Percentiles rank a stretch among this genome's conserved stretches.
Evolutionary conservation across 2,329 filamentous ascomycete genomes (phyloP).

Genomic region (Apiospora rasikravindrae): DNA sequence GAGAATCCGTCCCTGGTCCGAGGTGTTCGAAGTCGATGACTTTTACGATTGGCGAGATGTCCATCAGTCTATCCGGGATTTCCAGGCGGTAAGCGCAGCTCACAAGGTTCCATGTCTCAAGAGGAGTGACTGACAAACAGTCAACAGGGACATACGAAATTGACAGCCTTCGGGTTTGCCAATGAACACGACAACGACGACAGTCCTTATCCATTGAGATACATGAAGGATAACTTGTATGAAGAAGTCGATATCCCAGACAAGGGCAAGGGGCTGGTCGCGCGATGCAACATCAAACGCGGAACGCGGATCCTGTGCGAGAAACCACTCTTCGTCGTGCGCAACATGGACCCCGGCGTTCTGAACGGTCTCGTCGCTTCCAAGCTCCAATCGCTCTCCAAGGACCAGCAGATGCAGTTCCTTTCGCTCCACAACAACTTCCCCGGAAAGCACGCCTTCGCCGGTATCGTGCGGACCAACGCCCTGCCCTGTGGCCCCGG

Average conservation of each 20-base stretch:
- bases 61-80: background rate
- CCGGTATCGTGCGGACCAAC: conserved; percentile 38
- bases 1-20: conserved; percentile 18
- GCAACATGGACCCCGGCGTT: background rate
- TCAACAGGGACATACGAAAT: background rate
- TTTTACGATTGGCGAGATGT: conserved; percentile 21
- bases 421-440: conserved; percentile 41
- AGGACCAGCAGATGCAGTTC: conserved; percentile 28
- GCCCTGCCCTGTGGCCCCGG: conserved; percentile 36
- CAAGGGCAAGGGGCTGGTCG: conserved; percentile 48
- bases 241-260: conserved; percentile 33
- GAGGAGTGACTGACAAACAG: background rate
- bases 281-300: conserved; percentile 40
- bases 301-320: conserved; percentile 48
- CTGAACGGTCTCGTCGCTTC: conserved; percentile 20
- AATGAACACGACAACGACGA: too few species aligned
- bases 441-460: conserved; percentile 33
- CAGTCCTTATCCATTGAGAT: background rate
- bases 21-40: background rate
- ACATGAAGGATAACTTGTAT: conserved; percentile 23
- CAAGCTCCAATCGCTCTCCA: conserved; percentile 24
- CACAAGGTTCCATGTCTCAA: background rate
- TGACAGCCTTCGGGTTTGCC: background rate
- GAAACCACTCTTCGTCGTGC: conserved; percentile 41
- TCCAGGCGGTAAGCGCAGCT: background rate